A percentile compares a stretch with the other conserved stretches of the same genome.
These are phyloP conservation scores for Boletus vermiculosoides DNA, from an alignment of 768 basidiomycete species.

Conservation along the genomic window DNA sequence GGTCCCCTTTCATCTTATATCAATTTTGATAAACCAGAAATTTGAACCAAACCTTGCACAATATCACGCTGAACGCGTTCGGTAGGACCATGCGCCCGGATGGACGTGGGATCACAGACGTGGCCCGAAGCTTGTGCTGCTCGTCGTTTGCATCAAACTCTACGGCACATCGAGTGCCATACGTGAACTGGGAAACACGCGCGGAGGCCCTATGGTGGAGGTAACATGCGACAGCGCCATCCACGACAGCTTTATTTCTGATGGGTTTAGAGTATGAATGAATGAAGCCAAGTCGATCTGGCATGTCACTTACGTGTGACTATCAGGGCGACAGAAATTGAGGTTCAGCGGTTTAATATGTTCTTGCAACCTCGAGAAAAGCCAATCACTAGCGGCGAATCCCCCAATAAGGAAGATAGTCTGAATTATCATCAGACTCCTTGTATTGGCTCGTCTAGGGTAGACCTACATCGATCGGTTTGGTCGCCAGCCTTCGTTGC, in stretches of 20 bases:
- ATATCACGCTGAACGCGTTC: constrained; percentile 32
- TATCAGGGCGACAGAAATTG: constrained; percentile 49
- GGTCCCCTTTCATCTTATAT: constrained; percentile 21
- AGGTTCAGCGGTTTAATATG: constrained; percentile 37
- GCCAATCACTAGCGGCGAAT: constrained; percentile 44
- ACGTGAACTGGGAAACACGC: constrained; percentile 39
- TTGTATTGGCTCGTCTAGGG: background rate
- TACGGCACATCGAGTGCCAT: constrained; percentile 35
- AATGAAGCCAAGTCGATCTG: background rate
- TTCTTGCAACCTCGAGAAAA: constrained; percentile 33
- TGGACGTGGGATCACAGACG: constrained; percentile 30
- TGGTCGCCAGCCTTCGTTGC: constrained; percentile 18
- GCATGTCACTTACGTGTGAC: constrained; percentile 39
- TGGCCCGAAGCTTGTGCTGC: constrained; percentile 29
- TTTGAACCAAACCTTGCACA: constrained; percentile 20
- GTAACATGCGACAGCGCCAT: constrained; percentile 44
- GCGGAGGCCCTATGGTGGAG: constrained; percentile 42
- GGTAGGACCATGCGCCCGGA: constrained; percentile 32
- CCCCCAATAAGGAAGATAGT: constrained; percentile 43
- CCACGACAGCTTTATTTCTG: constrained; percentile 46
- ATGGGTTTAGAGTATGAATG: background rate
- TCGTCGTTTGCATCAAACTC: constrained; percentile 29
- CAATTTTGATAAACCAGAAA: background rate
- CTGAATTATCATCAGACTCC: constrained; percentile 13
- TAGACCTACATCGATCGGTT: constrained; percentile 26